Percentiles rank a stretch among this genome's conserved stretches.
Evolutionary conservation across 495 filamentous ascomycete species (phyloP).

Genomic region (Pseudoneurospora amorphoporcata): DNA sequence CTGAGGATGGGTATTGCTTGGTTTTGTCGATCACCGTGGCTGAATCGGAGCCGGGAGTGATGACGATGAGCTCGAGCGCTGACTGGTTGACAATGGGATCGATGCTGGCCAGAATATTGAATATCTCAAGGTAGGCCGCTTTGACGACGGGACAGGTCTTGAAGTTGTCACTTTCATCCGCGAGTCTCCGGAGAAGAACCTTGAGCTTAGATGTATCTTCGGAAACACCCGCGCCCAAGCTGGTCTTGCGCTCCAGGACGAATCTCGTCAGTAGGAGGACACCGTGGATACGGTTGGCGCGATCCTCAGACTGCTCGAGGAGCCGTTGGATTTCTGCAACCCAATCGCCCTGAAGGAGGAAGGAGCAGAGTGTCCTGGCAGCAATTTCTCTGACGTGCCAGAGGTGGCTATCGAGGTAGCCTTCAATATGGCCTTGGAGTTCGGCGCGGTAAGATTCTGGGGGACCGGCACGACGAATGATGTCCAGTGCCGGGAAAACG

Average conservation of each 20-base stretch:
- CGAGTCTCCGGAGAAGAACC: conserved; percentile 6
- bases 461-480: conserved; percentile 57
- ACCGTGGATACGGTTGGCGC: conserved; percentile 48
- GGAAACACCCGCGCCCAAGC: conserved; percentile 21
- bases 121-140: conserved; percentile 32
- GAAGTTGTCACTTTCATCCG: conserved; percentile 9
- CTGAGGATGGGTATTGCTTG: conserved; percentile 5
- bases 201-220: not conserved
- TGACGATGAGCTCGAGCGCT: not conserved
- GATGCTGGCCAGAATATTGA: conserved; percentile 22
- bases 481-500: conserved; percentile 79
- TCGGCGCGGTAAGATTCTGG: conserved; percentile 35
- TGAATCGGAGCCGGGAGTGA: conserved; percentile 1
- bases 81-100: not conserved
- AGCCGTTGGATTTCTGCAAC: conserved; percentile 37
- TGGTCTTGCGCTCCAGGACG: conserved; percentile 37
- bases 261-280: conserved; percentile 47
- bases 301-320: conserved; percentile 19
- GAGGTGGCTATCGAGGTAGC: conserved; percentile 57
- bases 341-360: conserved; percentile 46
- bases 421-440: conserved; percentile 39
- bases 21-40: not conserved
- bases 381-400: conserved; percentile 92
- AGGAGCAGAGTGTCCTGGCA: conserved; percentile 64
- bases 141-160: conserved; percentile 24